Conservation (phyloP, 305 asterid species). For the Solanum hybrid region DNA sequence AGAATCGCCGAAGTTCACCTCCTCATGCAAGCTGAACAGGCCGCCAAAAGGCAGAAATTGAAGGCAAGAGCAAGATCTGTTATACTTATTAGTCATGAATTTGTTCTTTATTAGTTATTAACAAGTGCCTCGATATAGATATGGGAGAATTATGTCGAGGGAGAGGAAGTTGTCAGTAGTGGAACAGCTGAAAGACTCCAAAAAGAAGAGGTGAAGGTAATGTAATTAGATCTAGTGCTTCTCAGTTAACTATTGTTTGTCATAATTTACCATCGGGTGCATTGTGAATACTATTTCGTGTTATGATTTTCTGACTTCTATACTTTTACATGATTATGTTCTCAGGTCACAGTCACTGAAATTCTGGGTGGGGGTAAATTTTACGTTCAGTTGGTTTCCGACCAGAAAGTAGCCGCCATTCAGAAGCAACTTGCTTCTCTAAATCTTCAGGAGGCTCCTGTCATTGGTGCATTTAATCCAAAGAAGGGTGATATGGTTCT, state of each 20-base stretch:
- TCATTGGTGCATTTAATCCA: constrained; percentile 80
- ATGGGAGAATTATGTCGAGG: constrained; percentile 88
- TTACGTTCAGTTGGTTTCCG: constrained; percentile 73
- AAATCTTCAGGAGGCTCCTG: constrained; percentile 75
- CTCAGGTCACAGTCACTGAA: constrained; percentile 80
- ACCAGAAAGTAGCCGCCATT: constrained; percentile 74
- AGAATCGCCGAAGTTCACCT: constrained; percentile 85
- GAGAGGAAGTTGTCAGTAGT: constrained; percentile 70
- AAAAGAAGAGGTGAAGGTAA: constrained; percentile 89
- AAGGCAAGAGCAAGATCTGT: constrained; percentile 39
- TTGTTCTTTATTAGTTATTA: constrained; percentile 10
- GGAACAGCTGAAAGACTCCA: constrained; percentile 57
- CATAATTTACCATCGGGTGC: not conserved
- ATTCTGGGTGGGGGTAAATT: constrained; percentile 90
- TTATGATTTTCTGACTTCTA: not conserved
- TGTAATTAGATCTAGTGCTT: not conserved
- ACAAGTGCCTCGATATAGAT: constrained; percentile 31
- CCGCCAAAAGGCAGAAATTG: constrained; percentile 82
- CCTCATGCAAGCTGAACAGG: constrained; percentile 81
- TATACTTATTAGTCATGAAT: not conserved
- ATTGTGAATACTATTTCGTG: not conserved
- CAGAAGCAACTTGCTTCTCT: constrained; percentile 81
- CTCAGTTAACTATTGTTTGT: not conserved
- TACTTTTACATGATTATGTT: not conserved
- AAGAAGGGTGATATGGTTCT: constrained; percentile 83